A percentile compares a stretch with the other conserved stretches of the same genome.
These are phyloP conservation scores for Alternaria burnsii DNA, from an alignment of 2,329 filamentous ascomycete genomes.

Conservation along the genomic window DNA sequence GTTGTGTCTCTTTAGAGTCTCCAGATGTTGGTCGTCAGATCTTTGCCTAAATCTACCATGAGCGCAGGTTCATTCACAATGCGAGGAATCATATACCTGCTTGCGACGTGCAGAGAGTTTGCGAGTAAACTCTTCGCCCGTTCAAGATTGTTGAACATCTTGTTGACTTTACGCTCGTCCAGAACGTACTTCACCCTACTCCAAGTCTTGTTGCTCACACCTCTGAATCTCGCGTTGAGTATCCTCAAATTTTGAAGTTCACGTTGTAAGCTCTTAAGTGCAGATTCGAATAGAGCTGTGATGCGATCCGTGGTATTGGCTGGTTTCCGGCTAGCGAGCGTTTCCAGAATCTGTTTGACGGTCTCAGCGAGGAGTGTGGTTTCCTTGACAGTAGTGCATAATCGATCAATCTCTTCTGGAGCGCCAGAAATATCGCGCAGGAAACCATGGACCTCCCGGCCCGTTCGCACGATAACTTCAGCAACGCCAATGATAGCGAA, in stretches of 20 bases:
- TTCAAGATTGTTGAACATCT: constrained; percentile 15
- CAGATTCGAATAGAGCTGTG: constrained; percentile 1
- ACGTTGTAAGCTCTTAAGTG: constrained; percentile 11
- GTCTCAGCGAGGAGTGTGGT: constrained; percentile 6
- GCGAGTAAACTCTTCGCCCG: constrained; percentile 10
- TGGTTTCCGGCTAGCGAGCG: neutral
- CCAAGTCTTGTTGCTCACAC: constrained; percentile 13
- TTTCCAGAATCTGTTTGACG: constrained; percentile 4
- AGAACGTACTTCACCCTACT: constrained; percentile 17
- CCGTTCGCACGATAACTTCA: constrained; percentile 22
- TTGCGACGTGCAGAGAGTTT: constrained; percentile 12
- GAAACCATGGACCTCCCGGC: constrained; percentile 22
- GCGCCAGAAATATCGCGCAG: constrained; percentile 20
- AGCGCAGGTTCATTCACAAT: neutral
- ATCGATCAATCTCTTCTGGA: constrained; percentile 15
- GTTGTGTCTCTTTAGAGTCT: constrained; percentile 3
- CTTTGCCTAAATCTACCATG: neutral
- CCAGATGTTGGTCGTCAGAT: neutral
- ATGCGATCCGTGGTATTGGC: neutral
- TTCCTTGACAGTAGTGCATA: constrained; percentile 14
- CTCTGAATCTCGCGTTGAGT: constrained; percentile 6
- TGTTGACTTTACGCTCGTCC: constrained; percentile 13
- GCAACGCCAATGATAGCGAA: constrained; percentile 28
- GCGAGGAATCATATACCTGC: constrained; percentile 1
- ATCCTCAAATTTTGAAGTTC: constrained; percentile 13